phyloP scores from a whole-genome alignment of 2,329 filamentous ascomycete genomes.

The Colletotrichum incanum region DNA sequence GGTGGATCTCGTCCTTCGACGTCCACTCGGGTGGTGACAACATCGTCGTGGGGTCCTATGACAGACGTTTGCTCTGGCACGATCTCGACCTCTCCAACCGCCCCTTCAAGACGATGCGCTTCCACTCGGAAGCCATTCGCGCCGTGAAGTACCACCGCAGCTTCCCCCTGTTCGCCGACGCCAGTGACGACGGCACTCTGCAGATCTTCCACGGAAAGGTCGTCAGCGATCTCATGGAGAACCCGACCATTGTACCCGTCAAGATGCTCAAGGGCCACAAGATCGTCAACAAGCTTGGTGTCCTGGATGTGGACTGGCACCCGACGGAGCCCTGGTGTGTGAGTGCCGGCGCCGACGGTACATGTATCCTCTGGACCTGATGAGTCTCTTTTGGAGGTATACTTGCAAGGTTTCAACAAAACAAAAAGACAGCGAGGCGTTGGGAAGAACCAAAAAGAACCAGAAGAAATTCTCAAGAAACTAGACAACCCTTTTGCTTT shows the following conservation, averaged over 20 bases:
- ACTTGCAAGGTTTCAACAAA: conserved; percentile 33
- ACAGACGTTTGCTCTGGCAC: conserved; percentile 95
- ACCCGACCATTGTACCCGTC: conserved; percentile 94
- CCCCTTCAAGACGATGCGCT: conserved; percentile 96
- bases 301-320: conserved; percentile 97
- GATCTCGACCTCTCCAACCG: conserved; percentile 92
- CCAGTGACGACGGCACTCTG: conserved; percentile 92
- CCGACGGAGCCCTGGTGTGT: conserved; percentile 94
- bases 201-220: conserved; percentile 99
- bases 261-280: conserved; percentile 95
- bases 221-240: conserved; percentile 94
- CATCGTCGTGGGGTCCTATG: conserved; percentile 93
- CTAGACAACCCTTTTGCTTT: conserved; percentile 2
- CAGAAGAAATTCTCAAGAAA: conserved; percentile 19
- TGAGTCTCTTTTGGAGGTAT: conserved; percentile 15
- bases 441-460: conserved; percentile 40
- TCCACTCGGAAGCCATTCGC: conserved; percentile 93
- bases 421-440: conserved; percentile 42
- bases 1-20: conserved; percentile 94
- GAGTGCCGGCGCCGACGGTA: conserved; percentile 94
- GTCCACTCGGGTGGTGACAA: conserved; percentile 96
- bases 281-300: conserved; percentile 87
- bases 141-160: conserved; percentile 89
- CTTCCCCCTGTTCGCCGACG: conserved; percentile 91
- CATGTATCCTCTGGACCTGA: conserved; percentile 88